A percentile compares a stretch with the other conserved stretches of the same genome.
phyloP scores from a whole-genome alignment of 1,284 basidiomycete species.

The Heliocybe sulcata region DNA sequence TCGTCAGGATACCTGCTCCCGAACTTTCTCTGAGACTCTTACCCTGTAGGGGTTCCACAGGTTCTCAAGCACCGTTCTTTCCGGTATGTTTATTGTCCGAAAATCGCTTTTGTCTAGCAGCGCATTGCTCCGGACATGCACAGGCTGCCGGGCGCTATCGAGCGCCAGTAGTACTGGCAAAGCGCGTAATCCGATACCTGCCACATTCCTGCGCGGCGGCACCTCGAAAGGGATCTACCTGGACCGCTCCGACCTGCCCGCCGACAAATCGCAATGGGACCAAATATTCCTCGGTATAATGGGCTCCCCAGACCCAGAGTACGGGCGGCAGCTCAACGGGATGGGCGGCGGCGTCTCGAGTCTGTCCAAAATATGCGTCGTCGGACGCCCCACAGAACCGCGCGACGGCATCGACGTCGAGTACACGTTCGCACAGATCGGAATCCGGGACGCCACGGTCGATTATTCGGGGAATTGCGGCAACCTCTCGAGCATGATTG shows the following conservation, averaged over 20 bases:
- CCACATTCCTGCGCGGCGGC: slow-evolving; percentile 63
- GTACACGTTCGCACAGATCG: slow-evolving; percentile 57
- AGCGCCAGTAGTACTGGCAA: not conserved
- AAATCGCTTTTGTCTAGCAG: not conserved
- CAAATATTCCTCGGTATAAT: slow-evolving; percentile 69
- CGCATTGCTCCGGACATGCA: not conserved
- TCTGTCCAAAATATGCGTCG: slow-evolving; percentile 74
- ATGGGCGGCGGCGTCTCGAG: slow-evolving; percentile 81
- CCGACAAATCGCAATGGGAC: slow-evolving; percentile 41
- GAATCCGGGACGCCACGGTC: slow-evolving; percentile 46
- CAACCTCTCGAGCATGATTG: slow-evolving; percentile 61
- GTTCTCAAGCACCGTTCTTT: too few species aligned
- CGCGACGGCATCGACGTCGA: slow-evolving; percentile 41
- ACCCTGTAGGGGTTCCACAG: too few species aligned
- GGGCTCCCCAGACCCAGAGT: slow-evolving; percentile 73
- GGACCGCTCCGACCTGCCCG: slow-evolving; percentile 42
- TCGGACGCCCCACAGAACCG: slow-evolving; percentile 37
- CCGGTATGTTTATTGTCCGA: too few species aligned
- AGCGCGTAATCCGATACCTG: slow-evolving; percentile 40
- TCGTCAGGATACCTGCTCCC: too few species aligned
- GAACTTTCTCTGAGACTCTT: too few species aligned
- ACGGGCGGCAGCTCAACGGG: slow-evolving; percentile 74
- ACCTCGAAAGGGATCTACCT: slow-evolving; percentile 78
- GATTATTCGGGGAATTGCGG: slow-evolving; percentile 69
- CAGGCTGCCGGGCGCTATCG: not conserved